Conservation (phyloP, 352 stramenopile genomes). For the Pilasporangium apinafurcum region DNA sequence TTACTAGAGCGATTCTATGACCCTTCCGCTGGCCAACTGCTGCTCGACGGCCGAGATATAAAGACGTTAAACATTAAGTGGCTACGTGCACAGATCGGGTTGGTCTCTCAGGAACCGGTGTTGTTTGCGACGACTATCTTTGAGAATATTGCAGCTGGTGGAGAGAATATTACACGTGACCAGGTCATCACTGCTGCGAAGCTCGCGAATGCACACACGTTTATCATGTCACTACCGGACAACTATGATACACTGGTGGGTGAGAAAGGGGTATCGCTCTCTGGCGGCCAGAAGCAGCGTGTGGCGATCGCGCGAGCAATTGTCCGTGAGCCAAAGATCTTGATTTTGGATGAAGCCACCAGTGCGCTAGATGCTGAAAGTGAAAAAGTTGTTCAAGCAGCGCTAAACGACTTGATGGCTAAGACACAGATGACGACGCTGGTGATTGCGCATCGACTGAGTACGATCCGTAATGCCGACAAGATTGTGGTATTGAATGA, state of each 20-base stretch:
- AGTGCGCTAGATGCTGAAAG: conserved; percentile 42
- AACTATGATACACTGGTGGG: conserved; percentile 42
- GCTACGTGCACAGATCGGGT: conserved; percentile 51
- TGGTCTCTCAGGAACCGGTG: conserved; percentile 83
- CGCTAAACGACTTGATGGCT: conserved; percentile 10
- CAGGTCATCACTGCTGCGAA: conserved; percentile 57
- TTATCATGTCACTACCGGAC: conserved; percentile 68
- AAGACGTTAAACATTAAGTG: conserved; percentile 73
- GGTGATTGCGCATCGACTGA: conserved; percentile 19
- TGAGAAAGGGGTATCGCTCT: conserved; percentile 42
- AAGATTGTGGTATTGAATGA: conserved; percentile 23
- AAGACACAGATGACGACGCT: conserved; percentile 15
- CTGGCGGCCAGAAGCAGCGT: conserved; percentile 37
- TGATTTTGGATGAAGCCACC: conserved; percentile 61
- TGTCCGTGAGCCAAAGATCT: conserved; percentile 30
- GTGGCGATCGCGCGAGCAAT: conserved; percentile 51
- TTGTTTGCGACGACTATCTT: conserved; percentile 86
- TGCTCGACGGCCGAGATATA: conserved; percentile 82
- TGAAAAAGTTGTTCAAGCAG: conserved; percentile 36
- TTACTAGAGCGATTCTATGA: conserved; percentile 86
- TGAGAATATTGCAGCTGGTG: conserved; percentile 85
- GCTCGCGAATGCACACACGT: conserved; percentile 11
- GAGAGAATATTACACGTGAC: conserved; percentile 17
- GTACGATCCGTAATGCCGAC: conserved; percentile 16
- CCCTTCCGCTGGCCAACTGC: conserved; percentile 44